Conservation (phyloP, 495 filamentous ascomycete species). For the Collariella sp. region DNA sequence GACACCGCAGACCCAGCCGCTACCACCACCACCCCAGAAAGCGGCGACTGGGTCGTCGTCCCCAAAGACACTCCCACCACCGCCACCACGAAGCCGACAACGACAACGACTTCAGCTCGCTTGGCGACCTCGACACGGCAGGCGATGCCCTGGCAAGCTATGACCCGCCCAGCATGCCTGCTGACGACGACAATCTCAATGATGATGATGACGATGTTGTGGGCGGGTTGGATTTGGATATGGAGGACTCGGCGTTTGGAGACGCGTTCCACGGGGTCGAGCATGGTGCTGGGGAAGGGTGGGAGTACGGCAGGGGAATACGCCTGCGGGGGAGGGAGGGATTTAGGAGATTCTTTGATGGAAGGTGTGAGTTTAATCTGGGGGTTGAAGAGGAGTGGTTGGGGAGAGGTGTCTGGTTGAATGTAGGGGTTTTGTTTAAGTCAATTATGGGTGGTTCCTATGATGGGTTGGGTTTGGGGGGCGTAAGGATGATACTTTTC, state of each 20-base stretch:
- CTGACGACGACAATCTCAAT: constrained; percentile 31
- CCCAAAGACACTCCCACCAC: constrained; percentile 39
- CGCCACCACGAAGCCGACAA: constrained; percentile 34
- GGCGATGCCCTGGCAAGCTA: constrained; percentile 41
- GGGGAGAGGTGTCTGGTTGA: not conserved
- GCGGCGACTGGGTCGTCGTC: constrained; percentile 49
- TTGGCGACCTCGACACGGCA: constrained; percentile 45
- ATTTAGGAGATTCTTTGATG: not conserved
- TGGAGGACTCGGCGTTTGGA: constrained; percentile 50
- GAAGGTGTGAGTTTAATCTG: no score
- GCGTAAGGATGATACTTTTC: no score
- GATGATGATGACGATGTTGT: no score
- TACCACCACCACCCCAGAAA: constrained; percentile 29
- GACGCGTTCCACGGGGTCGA: constrained; percentile 48
- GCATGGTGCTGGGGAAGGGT: constrained; percentile 9
- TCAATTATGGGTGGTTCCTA: no score
- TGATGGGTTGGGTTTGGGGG: no score
- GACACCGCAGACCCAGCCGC: constrained; percentile 20
- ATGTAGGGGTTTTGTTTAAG: no score
- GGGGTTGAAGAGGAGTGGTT: no score
- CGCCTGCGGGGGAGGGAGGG: constrained; percentile 11
- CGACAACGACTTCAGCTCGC: constrained; percentile 44
- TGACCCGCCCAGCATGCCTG: constrained; percentile 24
- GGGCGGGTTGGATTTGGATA: constrained; percentile 38
- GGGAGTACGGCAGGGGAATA: not conserved